Evolutionary conservation across 179 eudicot genomes (phyloP).

Genomic region (Pouteria campechiana): DNA sequence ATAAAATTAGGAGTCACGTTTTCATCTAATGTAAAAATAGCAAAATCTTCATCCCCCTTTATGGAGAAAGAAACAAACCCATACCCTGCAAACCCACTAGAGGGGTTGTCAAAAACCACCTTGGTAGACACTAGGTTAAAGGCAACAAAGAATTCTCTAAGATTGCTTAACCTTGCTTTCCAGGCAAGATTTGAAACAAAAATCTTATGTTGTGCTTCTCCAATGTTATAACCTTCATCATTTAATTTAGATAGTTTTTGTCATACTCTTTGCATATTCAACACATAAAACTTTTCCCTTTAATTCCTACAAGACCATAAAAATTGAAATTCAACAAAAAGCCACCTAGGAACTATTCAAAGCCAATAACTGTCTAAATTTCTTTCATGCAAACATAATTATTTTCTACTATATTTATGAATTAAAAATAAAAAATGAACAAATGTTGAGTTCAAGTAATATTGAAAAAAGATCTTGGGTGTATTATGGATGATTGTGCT

Average conservation of each 20-base stretch:
- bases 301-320: constrained; percentile 42
- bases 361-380: too few relatives aligned
- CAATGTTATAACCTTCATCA: constrained; percentile 17
- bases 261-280: constrained; percentile 61
- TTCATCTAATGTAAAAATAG: constrained; percentile 51
- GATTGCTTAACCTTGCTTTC: constrained; percentile 73
- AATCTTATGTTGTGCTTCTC: constrained; percentile 54
- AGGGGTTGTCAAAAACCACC: constrained; percentile 62
- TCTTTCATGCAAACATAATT: too few relatives aligned
- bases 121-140: constrained; percentile 57
- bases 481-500: too few relatives aligned
- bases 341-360: too few relatives aligned
- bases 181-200: constrained; percentile 85
- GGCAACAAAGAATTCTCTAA: constrained; percentile 60
- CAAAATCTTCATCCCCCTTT: constrained; percentile 79
- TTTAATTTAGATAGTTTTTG: constrained; percentile 37
- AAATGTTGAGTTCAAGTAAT: too few relatives aligned
- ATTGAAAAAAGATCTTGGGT: too few relatives aligned
- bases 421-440: too few relatives aligned
- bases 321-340: too few relatives aligned
- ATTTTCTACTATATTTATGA: too few relatives aligned
- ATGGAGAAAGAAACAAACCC: constrained; percentile 79
- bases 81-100: constrained; percentile 79
- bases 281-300: constrained; percentile 56
- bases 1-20: too few relatives aligned